Base-by-base conservation (phyloP, 2,329 filamentous ascomycete species). In the Trichoderma pleuroti region DNA sequence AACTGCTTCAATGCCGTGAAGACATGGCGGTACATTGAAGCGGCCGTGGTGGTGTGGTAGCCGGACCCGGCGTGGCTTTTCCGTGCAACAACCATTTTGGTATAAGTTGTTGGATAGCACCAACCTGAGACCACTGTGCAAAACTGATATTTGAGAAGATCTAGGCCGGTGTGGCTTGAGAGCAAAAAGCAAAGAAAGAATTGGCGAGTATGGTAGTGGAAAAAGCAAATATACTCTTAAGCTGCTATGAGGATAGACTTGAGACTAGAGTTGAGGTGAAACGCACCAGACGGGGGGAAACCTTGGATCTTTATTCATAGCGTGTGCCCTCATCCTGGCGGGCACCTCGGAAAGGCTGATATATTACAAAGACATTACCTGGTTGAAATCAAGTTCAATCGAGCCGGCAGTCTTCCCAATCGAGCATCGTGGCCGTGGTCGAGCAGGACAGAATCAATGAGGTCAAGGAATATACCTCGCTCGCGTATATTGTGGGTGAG, bases 271-370 rank as follows among this genome's bases (percentile, higher is more conserved):
- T 30, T 34, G 21, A 68, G 46, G 8, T 60, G 65, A 59, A 32
- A 68, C 36, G 30, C 66, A 60, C 39, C 66, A 60, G 42, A 49
- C 56, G 54, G 56, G 66, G 54, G 56, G 56, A 61, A 61, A 36
- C n/a, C 39, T 59, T 49, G 42, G 21, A 14, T 34, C 39, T 61
- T 61, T 52, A 49, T 28, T 36, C 39, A 61, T 60, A 52, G n/a
- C 42, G 39, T 64, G 39, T 11, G 39, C 39, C 28, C 42, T 34
- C 61, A 10, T 24, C 26, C n/a, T 10, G n/a, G 5, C 12, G n/a
- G 12, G n/a, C 21, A 26, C 24, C 24, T 57, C 5, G 32, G 49
- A 24, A 11, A 7, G 10, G 6, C 10, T 61, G 42, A 42, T 18
- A 9, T 36, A 18, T 46, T 16, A 36, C 34, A n/a, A 46, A 42